phyloP scores from a whole-genome alignment of 306 rosid genomes.

The Sindora glabra region DNA sequence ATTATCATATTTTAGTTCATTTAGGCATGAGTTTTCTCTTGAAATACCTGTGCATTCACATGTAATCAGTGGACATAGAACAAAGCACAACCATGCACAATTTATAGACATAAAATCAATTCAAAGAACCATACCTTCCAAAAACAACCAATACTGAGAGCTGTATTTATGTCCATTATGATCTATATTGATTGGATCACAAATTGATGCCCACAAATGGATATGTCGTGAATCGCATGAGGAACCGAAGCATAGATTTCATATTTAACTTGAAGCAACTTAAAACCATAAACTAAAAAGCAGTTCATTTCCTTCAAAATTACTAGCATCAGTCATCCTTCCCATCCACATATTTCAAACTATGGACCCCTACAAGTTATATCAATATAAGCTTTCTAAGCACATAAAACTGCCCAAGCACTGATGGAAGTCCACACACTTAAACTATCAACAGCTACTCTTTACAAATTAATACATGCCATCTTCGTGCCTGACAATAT shows the following conservation, averaged over 20 bases:
- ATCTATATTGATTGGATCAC: too few relatives aligned
- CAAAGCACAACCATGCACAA: background rate
- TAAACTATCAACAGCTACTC: background rate
- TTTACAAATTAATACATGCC: background rate
- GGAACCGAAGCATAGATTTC: background rate
- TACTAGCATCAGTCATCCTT: constrained; percentile 7
- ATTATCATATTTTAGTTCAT: background rate
- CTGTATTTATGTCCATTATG: too few relatives aligned
- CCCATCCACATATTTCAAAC: background rate
- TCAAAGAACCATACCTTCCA: background rate
- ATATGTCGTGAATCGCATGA: background rate
- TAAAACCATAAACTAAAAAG: background rate
- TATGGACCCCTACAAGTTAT: background rate
- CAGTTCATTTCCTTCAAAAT: background rate
- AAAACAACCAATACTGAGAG: too few relatives aligned
- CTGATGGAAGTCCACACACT: background rate
- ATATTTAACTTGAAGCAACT: background rate
- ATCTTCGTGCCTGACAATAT: background rate
- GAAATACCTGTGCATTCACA: too few relatives aligned
- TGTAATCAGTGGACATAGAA: background rate
- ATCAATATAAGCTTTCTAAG: background rate
- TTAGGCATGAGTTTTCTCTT: too few relatives aligned
- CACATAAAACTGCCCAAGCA: background rate
- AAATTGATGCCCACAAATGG: too few relatives aligned
- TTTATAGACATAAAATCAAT: background rate